phyloP scores from a whole-genome alignment of 1,284 basidiomycete genomes.

The Boletus smithii region DNA sequence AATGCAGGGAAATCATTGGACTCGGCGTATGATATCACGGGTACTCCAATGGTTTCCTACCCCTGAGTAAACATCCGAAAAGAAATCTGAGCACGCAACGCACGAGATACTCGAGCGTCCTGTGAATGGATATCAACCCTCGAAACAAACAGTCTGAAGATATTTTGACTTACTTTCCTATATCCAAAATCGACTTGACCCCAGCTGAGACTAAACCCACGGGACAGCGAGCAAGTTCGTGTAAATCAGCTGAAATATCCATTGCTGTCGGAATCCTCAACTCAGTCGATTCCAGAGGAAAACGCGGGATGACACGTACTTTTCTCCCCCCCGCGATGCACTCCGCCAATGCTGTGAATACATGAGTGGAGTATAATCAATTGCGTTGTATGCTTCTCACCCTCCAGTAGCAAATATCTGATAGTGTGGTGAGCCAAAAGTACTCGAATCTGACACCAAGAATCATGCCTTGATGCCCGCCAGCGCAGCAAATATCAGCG shows the following conservation, averaged over 20 bases:
- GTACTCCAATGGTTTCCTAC: constrained; percentile 95
- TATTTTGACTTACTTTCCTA: constrained; percentile 55
- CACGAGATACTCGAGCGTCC: constrained; percentile 92
- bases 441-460: not conserved
- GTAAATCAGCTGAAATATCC: constrained; percentile 92
- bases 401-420: constrained; percentile 82
- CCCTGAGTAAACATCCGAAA: not conserved
- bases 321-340: constrained; percentile 88
- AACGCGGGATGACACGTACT: constrained; percentile 47
- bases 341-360: constrained; percentile 70
- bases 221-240: constrained; percentile 79
- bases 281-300: not conserved
- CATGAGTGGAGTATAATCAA: constrained; percentile 17
- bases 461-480: constrained; percentile 75
- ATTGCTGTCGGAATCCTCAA: constrained; percentile 55
- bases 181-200: constrained; percentile 94
- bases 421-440: constrained; percentile 3
- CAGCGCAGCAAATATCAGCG: constrained; percentile 76
- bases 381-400: constrained; percentile 38
- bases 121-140: constrained; percentile 28
- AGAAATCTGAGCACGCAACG: constrained; percentile 16
- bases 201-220: constrained; percentile 93
- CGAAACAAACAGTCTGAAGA: not conserved
- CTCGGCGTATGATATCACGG: constrained; percentile 78
- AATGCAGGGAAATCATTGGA: constrained; percentile 91